These are phyloP conservation scores for Boletus insuetus DNA, from an alignment of 768 basidiomycete species.

Conservation along the genomic window DNA sequence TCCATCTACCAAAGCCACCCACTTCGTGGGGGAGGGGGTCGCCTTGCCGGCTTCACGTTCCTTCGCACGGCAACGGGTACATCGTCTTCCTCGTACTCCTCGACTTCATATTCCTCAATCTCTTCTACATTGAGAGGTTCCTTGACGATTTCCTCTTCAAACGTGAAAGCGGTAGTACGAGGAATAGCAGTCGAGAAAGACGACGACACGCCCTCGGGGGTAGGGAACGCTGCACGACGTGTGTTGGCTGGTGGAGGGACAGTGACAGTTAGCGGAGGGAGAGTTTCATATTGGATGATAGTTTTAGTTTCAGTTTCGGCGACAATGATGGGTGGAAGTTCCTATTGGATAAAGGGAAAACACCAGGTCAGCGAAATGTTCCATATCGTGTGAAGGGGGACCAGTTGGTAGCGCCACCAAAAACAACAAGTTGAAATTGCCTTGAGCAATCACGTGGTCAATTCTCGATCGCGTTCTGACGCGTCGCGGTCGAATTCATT, in stretches of 20 bases:
- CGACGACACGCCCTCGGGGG: constrained; percentile 61
- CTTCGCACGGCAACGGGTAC: constrained; percentile 41
- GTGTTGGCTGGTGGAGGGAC: constrained; percentile 78
- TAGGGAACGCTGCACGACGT: constrained; percentile 69
- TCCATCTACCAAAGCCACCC: constrained; percentile 58
- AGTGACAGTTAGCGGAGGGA: constrained; percentile 59
- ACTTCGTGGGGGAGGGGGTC: constrained; percentile 44
- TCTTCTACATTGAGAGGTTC: constrained; percentile 37
- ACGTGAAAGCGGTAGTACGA: constrained; percentile 70
- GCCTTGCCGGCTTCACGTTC: constrained; percentile 43
- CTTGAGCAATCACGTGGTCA: constrained; percentile 29
- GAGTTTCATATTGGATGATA: constrained; percentile 48
- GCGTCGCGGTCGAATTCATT: constrained; percentile 31
- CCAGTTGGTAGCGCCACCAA: constrained; percentile 34
- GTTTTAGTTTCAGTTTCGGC: constrained; percentile 65
- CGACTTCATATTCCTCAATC: constrained; percentile 34
- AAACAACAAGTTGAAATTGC: constrained; percentile 30
- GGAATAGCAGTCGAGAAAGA: constrained; percentile 61
- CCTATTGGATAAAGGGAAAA: constrained; percentile 32
- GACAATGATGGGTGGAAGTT: constrained; percentile 39
- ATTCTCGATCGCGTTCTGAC: constrained; percentile 25
- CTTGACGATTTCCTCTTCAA: constrained; percentile 52
- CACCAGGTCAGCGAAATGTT: constrained; percentile 34
- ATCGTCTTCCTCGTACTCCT: constrained; percentile 44
- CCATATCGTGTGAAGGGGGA: constrained; percentile 30